A percentile compares a stretch with the other conserved stretches of the same genome.
phyloP scores from a whole-genome alignment of 2,329 filamentous ascomycete genomes.

The Coniella vitis region DNA sequence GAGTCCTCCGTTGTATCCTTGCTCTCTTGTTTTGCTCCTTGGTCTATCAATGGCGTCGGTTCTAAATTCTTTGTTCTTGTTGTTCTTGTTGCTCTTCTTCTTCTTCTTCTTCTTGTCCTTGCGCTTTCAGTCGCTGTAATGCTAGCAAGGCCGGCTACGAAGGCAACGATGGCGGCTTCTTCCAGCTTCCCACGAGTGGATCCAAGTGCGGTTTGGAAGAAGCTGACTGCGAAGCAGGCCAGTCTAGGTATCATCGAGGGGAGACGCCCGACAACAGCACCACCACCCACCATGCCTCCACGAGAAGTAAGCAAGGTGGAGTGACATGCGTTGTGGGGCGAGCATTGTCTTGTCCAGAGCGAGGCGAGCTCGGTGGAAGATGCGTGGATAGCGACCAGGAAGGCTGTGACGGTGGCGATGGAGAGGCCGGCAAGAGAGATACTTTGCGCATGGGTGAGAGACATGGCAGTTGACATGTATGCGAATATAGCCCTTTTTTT shows the following conservation, averaged over 20 bases:
- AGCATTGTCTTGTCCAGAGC: constrained; percentile 4
- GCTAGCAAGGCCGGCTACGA: constrained; percentile 2
- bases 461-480: neutral
- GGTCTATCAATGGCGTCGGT: no score
- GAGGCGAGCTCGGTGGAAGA: neutral
- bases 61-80: no score
- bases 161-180: neutral
- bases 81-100: no score
- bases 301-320: no score
- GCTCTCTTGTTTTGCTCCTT: no score
- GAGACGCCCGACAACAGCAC: no score
- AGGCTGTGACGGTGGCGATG: neutral
- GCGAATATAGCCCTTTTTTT: neutral
- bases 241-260: neutral
- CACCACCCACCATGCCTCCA: neutral
- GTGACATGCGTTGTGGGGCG: neutral
- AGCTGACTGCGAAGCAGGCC: constrained; percentile 1
- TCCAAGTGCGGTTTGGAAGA: constrained; percentile 5
- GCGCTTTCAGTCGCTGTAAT: neutral
- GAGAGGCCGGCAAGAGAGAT: neutral
- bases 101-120: no score
- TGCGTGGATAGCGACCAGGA: neutral
- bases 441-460: neutral
- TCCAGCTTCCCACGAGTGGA: neutral
- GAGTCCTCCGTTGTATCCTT: no score